Evolutionary conservation across 2,329 filamentous ascomycete genomes (phyloP).

Genomic region (Hymenoscyphus albidus): DNA sequence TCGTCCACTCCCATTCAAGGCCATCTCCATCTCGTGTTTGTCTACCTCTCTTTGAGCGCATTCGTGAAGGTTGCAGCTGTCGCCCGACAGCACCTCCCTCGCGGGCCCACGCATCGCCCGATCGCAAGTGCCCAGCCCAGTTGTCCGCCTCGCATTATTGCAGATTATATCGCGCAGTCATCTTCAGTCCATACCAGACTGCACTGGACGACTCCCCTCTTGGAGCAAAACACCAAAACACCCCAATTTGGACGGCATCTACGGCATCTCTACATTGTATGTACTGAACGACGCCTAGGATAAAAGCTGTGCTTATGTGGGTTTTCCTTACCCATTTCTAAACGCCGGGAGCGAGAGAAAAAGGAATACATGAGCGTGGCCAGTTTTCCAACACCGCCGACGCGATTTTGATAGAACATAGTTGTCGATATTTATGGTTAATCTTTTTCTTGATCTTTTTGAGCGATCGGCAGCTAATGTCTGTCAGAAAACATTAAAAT

Average conservation of each 20-base stretch:
- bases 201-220: slow-evolving; percentile 11
- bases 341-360: slow-evolving; percentile 12
- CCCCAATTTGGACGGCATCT: neutral
- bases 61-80: slow-evolving; percentile 1
- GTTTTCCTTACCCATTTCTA: slow-evolving; percentile 20
- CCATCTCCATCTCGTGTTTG: slow-evolving; percentile 3
- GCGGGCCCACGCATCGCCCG: slow-evolving; percentile 9
- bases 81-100: slow-evolving; percentile 14
- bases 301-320: slow-evolving; percentile 5
- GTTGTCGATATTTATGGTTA: slow-evolving; percentile 14
- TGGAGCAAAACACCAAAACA: neutral
- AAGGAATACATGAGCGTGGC: slow-evolving; percentile 5
- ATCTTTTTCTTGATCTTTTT: slow-evolving; percentile 10
- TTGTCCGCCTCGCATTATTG: slow-evolving; percentile 6
- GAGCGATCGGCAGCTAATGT: slow-evolving; percentile 15
- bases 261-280: neutral
- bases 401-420: slow-evolving; percentile 10
- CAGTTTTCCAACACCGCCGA: slow-evolving; percentile 18
- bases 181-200: slow-evolving; percentile 22
- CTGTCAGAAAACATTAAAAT: slow-evolving; percentile 21
- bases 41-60: slow-evolving; percentile 6
- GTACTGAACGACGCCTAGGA: slow-evolving; percentile 11
- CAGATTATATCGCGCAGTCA: slow-evolving; percentile 24
- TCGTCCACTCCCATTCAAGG: slow-evolving; percentile 4
- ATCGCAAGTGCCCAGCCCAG: slow-evolving; percentile 7